Conservation (phyloP, 768 basidiomycete genomes). For the Neoboletus subvelutipes region DNA sequence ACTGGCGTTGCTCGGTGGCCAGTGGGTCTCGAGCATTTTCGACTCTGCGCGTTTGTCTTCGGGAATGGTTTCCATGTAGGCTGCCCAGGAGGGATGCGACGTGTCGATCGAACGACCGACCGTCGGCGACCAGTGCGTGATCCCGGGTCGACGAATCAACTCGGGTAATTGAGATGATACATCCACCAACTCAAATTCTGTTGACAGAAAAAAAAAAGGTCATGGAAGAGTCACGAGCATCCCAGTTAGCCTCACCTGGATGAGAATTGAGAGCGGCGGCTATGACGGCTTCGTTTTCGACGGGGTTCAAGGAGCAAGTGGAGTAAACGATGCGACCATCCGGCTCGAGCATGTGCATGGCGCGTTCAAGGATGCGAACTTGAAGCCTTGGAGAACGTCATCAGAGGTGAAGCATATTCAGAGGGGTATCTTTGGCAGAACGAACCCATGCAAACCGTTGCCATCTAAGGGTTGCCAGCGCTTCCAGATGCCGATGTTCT, state of each 20-base stretch:
- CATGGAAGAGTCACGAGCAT: not conserved
- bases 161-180: constrained; percentile 68
- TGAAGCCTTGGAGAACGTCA: constrained; percentile 63
- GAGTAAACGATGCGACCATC: constrained; percentile 96
- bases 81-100: constrained; percentile 59
- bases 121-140: constrained; percentile 77
- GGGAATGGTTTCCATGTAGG: constrained; percentile 51
- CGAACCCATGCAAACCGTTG: constrained; percentile 85
- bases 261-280: constrained; percentile 75
- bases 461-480: constrained; percentile 87
- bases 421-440: constrained; percentile 4
- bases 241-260: constrained; percentile 45
- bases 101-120: constrained; percentile 51
- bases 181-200: constrained; percentile 79
- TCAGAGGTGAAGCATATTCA: constrained; percentile 1
- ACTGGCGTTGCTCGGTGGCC: constrained; percentile 71
- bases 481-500: constrained; percentile 95
- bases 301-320: constrained; percentile 94
- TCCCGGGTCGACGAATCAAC: constrained; percentile 73
- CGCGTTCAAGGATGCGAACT: constrained; percentile 87
- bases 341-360: constrained; percentile 79
- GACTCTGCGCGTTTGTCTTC: constrained; percentile 48
- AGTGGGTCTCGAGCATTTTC: constrained; percentile 72
- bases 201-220: not conserved
- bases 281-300: constrained; percentile 96